Evolutionary conservation across 805 yeast species (phyloP), one percentile per base, ranked within the genome.

Genomic region (Metschnikowia koreensis): DNA sequence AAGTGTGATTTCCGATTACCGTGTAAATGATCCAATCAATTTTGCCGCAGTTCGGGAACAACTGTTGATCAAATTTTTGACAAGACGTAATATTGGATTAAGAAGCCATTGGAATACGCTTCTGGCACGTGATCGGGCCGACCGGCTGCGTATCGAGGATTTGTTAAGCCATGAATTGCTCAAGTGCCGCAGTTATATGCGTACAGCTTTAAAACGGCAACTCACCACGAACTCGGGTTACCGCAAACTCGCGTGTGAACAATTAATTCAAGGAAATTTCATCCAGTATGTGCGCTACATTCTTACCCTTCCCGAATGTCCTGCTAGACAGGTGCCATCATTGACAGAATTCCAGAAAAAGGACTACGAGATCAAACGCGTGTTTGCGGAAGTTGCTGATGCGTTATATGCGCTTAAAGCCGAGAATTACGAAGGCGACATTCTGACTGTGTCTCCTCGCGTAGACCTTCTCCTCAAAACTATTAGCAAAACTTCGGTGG

Each of bases 261-360:
- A 73, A 47, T 52, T 74, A n/a, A 56, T 72, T 27, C 77, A 73
- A 53, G 54, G 69, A 5, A 73, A 73, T 44, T 66, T 72, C 51
- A 60, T 69, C 12, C 74, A 73, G 49, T 73, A 73, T 49, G 56
- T 73, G 13, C 55, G 76, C 22, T 71, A 59, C 50, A 51, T 74
- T 10, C 44, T 73, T n/a, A 55, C 51, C 16, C 57, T 74, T 31
- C 78, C 77, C 0, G 47, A 38, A 7, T 50, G 56, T 11, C 36
- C 55, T 4, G 41, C 53, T 1, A 39, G 47, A 5, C 58, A 53
- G 22, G 41, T 50, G 8, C 56, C 59, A 7, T 47, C 56, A 10
- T 53, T 71, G 10, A 58, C 54, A 45, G 66, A 62, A 9, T 44
- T 51, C n/a, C 65, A 60, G 26, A 47, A 46, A 26, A 58, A 50